Conservation (phyloP, 371 early-diverging fungal species). For the Mucor lusitanicus region DNA sequence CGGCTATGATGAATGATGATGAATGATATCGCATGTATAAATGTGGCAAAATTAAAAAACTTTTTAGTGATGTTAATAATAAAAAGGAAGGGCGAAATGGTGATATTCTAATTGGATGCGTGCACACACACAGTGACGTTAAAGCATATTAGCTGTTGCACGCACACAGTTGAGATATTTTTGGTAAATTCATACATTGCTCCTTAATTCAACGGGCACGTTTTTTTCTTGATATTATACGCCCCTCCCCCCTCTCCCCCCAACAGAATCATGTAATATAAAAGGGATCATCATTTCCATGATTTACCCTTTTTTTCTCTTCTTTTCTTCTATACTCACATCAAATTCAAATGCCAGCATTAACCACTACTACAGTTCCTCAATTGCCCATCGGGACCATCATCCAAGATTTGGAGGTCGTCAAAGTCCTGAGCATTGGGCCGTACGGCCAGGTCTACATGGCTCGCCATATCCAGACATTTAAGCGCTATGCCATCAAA, state of each 20-base stretch:
- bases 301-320: neutral
- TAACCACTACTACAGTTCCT: neutral
- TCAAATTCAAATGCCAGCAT: neutral
- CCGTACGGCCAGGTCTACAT: slow-evolving; percentile 75
- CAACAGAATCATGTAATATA: slow-evolving; percentile 1
- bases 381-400: slow-evolving; percentile 30
- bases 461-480: slow-evolving; percentile 41
- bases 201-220: neutral
- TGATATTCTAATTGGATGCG: neutral
- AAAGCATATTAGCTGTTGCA: neutral
- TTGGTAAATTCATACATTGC: neutral
- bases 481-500: slow-evolving; percentile 64
- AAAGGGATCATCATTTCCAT: slow-evolving; percentile 1
- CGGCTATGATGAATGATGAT: neutral
- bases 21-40: neutral
- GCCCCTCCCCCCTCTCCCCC: neutral
- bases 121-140: neutral
- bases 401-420: slow-evolving; percentile 39
- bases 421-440: slow-evolving; percentile 66
- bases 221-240: neutral
- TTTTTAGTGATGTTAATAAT: slow-evolving; percentile 3
- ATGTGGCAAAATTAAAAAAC: slow-evolving; percentile 15
- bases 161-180: neutral
- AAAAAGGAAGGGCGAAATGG: slow-evolving; percentile 1
- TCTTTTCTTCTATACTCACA: neutral